Evolutionary conservation across 805 yeast species (phyloP), one percentile per base, ranked within the genome.

Genomic region (Cyberlindnera euphorbiiphila): DNA sequence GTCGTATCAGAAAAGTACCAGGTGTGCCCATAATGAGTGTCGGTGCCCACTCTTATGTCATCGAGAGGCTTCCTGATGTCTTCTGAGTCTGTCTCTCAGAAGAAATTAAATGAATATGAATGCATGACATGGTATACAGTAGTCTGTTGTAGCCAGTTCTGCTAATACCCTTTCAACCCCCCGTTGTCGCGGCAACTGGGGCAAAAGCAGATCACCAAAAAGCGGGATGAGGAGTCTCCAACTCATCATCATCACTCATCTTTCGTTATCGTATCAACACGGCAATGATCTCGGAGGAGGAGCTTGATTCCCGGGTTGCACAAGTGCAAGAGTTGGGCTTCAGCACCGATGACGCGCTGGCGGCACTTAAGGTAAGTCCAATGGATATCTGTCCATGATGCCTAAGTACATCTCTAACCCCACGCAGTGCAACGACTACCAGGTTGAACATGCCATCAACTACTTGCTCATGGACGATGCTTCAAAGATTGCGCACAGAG

Each of bases 11-110:
- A 66, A 93, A 93, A 62, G 87, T 93, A 19, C 98, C 98, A 1
- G 98, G 98, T 54, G 85, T 93, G 45, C 98, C 98, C 10, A 69
- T 93, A 24, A 78, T 93, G 94, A 86, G 96, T 64, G 98, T 93
- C 6, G 98, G 98, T 24, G 84, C 84, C 3, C 95, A 87, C 60
- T 69, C 88, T 1, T 93, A 91, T 59, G 96, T 85, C 25, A 81
- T 93, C 49, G 98, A 93, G 62, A 77, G 96, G 60, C 72, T 93
- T 41, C 98, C 98, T 2, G 96, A 89, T 60, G 96, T 85, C n/a
- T 84, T 84, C 56, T 84, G 34, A 36, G 1, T 9, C 9, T 11
- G 22, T 27, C n/a, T n/a, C n/a, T n/a, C n/a, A n/a, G n/a, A n/a
- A n/a, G n/a, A n/a, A n/a, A n/a, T n/a, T n/a, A n/a, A 21, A 21